Percentiles rank a stretch among this genome's conserved stretches.
Evolutionary conservation across 345 rosid species (phyloP).

Genomic region (Chamaenerion angustifolium): DNA sequence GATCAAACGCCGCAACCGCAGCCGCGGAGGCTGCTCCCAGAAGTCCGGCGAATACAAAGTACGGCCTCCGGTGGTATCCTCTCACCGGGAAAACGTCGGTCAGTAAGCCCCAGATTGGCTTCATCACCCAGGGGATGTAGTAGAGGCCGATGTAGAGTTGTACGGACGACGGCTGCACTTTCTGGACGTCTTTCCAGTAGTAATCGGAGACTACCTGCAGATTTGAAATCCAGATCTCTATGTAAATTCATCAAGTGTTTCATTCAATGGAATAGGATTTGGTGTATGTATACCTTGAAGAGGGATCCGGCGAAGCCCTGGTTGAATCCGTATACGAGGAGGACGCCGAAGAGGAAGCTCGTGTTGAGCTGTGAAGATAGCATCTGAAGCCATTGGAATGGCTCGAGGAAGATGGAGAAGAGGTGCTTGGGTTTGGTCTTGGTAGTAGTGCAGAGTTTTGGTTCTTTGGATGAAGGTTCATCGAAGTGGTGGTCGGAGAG

Average conservation of each 20-base stretch:
- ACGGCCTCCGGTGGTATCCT: slow-evolving; percentile 63
- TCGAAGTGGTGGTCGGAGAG: too few relatives aligned
- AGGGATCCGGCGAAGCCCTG: slow-evolving; percentile 62
- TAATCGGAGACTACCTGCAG: slow-evolving; percentile 44
- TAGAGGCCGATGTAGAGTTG: slow-evolving; percentile 63
- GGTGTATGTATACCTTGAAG: slow-evolving; percentile 25
- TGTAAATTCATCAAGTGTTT: too few relatives aligned
- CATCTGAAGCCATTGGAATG: slow-evolving; percentile 63
- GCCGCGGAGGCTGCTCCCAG: slow-evolving; percentile 42
- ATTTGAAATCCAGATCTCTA: too few relatives aligned
- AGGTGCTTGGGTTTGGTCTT: neutral
- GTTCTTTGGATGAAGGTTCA: too few relatives aligned
- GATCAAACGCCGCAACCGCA: slow-evolving; percentile 26
- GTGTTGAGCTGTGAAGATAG: slow-evolving; percentile 42
- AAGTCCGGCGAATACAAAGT: slow-evolving; percentile 53
- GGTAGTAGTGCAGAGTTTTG: too few relatives aligned
- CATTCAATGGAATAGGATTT: too few relatives aligned
- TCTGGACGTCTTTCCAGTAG: slow-evolving; percentile 46
- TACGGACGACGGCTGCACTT: slow-evolving; percentile 56
- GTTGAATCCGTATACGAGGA: slow-evolving; percentile 61
- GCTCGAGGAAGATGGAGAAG: slow-evolving; percentile 33
- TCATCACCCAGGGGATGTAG: slow-evolving; percentile 51
- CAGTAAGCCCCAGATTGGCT: slow-evolving; percentile 69
- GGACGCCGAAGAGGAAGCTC: slow-evolving; percentile 49
- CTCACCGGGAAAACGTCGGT: slow-evolving; percentile 60